Conservation (phyloP, 495 filamentous ascomycete species). For the Apodospora peruviana region DNA sequence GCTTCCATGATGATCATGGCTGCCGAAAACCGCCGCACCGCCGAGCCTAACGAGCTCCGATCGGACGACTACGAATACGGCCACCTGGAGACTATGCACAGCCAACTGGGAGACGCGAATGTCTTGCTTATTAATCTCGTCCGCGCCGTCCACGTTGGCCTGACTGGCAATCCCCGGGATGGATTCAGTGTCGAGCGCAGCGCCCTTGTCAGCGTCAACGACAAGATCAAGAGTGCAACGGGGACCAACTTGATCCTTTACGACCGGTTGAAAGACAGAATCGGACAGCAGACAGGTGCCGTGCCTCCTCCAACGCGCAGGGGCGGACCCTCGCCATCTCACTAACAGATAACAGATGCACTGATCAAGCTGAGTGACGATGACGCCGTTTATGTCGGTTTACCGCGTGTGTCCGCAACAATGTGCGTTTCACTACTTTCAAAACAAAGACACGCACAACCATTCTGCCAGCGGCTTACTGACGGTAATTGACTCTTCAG, state of each 20-base stretch:
- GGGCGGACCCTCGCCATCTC: too few species aligned
- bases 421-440: neutral
- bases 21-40: conserved; percentile 8
- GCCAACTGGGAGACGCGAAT: conserved; percentile 1
- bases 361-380: conserved; percentile 3
- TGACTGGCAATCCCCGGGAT: conserved; percentile 3
- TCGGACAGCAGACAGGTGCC: neutral
- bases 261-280: neutral
- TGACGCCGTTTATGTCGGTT: conserved; percentile 4
- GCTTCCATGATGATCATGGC: conserved; percentile 11
- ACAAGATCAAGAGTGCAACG: neutral
- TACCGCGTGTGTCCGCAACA: conserved; percentile 2
- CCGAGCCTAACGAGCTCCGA: neutral
- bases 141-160: neutral
- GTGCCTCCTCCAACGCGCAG: too few species aligned
- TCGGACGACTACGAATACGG: neutral
- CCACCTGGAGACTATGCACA: conserved; percentile 7
- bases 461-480: neutral
- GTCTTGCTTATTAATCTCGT: conserved; percentile 3
- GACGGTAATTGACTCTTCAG: neutral
- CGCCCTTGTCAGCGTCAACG: neutral
- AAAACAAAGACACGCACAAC: neutral
- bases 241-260: conserved; percentile 6
- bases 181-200: conserved; percentile 1
- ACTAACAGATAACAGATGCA: neutral